These are phyloP conservation scores for Allium fistulosum DNA, from an alignment of 106 monocot species.

Conservation along the genomic window DNA sequence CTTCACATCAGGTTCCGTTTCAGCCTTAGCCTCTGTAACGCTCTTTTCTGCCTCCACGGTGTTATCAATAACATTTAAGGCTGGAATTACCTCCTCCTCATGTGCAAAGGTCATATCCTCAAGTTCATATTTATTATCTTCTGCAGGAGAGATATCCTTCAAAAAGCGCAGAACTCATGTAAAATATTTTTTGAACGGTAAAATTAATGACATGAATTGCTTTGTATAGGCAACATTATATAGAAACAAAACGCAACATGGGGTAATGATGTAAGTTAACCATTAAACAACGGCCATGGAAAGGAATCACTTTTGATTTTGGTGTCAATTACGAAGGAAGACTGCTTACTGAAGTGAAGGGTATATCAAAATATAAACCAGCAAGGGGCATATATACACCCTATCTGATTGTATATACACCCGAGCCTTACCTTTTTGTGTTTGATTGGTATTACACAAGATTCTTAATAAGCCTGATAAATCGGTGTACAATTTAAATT, in stretches of 20 bases:
- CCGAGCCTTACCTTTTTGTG: too few species aligned
- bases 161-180: constrained; percentile 4
- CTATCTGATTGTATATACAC: too few species aligned
- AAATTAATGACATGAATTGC: neutral
- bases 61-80: constrained; percentile 19
- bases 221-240: neutral
- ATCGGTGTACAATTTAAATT: too few species aligned
- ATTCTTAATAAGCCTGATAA: too few species aligned
- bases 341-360: too few species aligned
- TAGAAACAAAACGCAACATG: neutral
- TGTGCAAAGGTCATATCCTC: constrained; percentile 77
- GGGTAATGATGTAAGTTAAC: neutral
- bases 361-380: too few species aligned
- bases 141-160: constrained; percentile 34
- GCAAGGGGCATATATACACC: too few species aligned
- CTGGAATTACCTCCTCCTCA: constrained; percentile 75
- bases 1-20: constrained; percentile 35
- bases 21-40: constrained; percentile 16
- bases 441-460: too few species aligned
- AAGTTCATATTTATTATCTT: constrained; percentile 32
- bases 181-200: neutral
- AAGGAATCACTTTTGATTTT: too few species aligned
- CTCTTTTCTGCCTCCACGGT: constrained; percentile 27
- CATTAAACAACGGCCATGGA: too few species aligned
- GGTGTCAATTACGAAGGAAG: too few species aligned